A percentile compares a stretch with the other conserved stretches of the same genome.
phyloP scores from a whole-genome alignment of 495 filamentous ascomycete genomes.

The Penicillium angulare region DNA sequence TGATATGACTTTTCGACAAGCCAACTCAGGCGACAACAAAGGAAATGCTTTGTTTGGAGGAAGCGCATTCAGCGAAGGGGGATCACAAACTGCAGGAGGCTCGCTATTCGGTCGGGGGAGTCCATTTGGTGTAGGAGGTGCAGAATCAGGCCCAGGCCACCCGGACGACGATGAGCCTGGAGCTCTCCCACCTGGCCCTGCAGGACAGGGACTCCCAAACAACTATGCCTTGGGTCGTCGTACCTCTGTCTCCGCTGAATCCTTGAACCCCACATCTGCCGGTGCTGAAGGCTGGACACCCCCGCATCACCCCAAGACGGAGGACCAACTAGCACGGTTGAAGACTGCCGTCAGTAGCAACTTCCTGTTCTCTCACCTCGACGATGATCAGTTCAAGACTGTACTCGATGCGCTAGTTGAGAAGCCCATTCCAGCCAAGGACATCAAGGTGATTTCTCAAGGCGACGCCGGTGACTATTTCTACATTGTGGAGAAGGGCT shows the following conservation, averaged over 20 bases:
- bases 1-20: slow-evolving; percentile 50
- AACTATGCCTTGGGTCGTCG: slow-evolving; percentile 93
- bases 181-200: slow-evolving; percentile 31
- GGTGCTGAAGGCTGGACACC: slow-evolving; percentile 87
- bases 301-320: slow-evolving; percentile 76
- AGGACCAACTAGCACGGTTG: slow-evolving; percentile 76
- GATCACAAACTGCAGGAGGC: slow-evolving; percentile 15
- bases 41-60: slow-evolving; percentile 31
- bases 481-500: slow-evolving; percentile 90
- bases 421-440: slow-evolving; percentile 92
- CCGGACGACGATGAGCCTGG: slow-evolving; percentile 24
- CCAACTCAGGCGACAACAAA: slow-evolving; percentile 26
- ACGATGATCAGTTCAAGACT: slow-evolving; percentile 84
- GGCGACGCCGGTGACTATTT: slow-evolving; percentile 97
- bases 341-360: slow-evolving; percentile 81
- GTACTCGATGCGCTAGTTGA: slow-evolving; percentile 90
- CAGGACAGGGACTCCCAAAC: slow-evolving; percentile 72
- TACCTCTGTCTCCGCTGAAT: slow-evolving; percentile 96
- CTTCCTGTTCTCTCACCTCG: slow-evolving; percentile 92
- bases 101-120: slow-evolving; percentile 34
- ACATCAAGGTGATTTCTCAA: slow-evolving; percentile 94
- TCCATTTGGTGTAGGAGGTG: slow-evolving; percentile 33
- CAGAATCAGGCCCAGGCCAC: slow-evolving; percentile 22
- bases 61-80: slow-evolving; percentile 25
- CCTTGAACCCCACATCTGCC: slow-evolving; percentile 81